Evolutionary conservation across 768 basidiomycete species (phyloP).

Genomic region (Xerocomellus dryophilus): DNA sequence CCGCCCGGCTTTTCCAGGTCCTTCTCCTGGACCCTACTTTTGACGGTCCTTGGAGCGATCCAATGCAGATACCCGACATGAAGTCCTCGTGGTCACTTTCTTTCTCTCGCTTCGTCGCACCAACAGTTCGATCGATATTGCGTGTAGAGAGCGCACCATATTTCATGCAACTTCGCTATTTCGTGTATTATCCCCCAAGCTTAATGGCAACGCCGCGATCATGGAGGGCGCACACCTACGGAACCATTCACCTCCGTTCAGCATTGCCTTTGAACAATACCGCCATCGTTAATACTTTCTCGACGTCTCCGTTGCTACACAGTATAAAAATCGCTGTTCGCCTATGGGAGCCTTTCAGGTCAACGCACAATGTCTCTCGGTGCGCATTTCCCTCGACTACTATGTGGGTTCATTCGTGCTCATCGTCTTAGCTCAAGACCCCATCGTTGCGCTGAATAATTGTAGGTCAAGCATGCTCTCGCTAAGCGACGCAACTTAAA

Average conservation of each 20-base stretch:
- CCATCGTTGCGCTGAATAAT: constrained; percentile 40
- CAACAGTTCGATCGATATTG: constrained; percentile 34
- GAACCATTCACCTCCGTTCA: constrained; percentile 26
- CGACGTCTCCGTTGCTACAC: constrained; percentile 17
- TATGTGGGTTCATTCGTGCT: constrained; percentile 3
- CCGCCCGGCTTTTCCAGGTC: constrained; percentile 21
- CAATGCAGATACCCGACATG: constrained; percentile 38
- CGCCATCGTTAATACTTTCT: constrained; percentile 24
- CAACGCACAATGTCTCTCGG: constrained; percentile 23
- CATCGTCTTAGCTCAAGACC: constrained; percentile 25
- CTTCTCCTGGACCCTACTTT: constrained; percentile 23
- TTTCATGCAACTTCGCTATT: constrained; percentile 31
- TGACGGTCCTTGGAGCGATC: constrained; percentile 32
- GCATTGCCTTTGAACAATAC: constrained; percentile 28
- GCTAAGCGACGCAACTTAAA: background rate
- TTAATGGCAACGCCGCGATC: constrained; percentile 30
- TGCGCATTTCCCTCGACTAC: constrained; percentile 5
- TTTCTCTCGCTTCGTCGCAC: constrained; percentile 33
- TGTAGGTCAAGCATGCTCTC: constrained; percentile 28
- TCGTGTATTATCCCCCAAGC: constrained; percentile 28
- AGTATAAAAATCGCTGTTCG: constrained; percentile 28
- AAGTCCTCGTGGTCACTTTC: constrained; percentile 32
- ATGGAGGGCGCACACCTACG: constrained; percentile 22
- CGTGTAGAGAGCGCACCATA: constrained; percentile 31
- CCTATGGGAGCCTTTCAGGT: constrained; percentile 16